Base-by-base conservation (phyloP, 2,329 filamentous ascomycete genomes). In the Penicillium palitans region DNA sequence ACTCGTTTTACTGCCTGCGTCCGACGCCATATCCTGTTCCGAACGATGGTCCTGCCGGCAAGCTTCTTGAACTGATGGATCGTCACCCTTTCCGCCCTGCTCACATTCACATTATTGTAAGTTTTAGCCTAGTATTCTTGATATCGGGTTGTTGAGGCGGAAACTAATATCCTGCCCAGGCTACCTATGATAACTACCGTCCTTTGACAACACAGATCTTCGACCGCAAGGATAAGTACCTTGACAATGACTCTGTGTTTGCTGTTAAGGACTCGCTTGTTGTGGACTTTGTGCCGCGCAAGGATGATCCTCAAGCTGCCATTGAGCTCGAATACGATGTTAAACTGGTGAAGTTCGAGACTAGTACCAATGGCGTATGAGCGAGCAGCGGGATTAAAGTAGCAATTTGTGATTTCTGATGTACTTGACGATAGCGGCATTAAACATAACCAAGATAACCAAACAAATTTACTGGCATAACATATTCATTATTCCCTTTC, bases 161-260 rank as follows among this genome's bases (percentile, higher is more conserved):
- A 52, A 12, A 21, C 54, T 65, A 35, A 59, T 37, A 12, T 12
- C 12, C 35, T 29, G 41, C 3, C 19, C n/a, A 84, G 79, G 77
- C 83, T 71, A 79, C 81, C 29, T 79, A 80, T 13, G 79, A 83
- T 2, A 83, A 83, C 8, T 87, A 88, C 78, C 88, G 86, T 67
- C 80, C 87, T 0, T 81, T 96, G 48, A 89, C 87, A 0, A 91
- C 90, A 1, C 90, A 95, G 72, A 86, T 95, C 55, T 93, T 91
- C 70, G 89, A 91, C 71, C 78, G 80, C 57, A 80, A 84, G 61
- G 85, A 87, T 72, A 80, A 83, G 61, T 87, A 90, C 65, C 78
- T 90, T 44, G 76, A 78, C 19, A 78, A 85, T 57, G 84, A 86
- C 63, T 79, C 81, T 0, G 83, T 85, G 0, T 86, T 86, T 63